Percentiles rank a stretch among this genome's conserved stretches.
Evolutionary conservation across 2,329 filamentous ascomycete genomes (phyloP).

Genomic region (Epichloe sylvatica): DNA sequence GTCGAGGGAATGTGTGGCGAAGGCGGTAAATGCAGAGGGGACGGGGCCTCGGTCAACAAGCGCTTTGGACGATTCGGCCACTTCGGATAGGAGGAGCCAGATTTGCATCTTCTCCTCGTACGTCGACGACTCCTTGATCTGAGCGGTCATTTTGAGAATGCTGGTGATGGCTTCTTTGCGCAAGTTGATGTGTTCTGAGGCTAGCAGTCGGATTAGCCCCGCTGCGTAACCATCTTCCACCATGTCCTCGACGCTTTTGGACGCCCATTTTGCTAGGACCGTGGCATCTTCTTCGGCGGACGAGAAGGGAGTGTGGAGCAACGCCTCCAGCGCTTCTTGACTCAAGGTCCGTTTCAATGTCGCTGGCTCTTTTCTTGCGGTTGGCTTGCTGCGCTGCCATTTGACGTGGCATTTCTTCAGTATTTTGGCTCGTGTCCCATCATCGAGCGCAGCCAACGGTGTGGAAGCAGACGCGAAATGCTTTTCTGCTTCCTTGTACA

Average conservation of each 20-base stretch:
- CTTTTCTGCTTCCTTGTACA: constrained; percentile 18
- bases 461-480: constrained; percentile 15
- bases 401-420: constrained; percentile 6
- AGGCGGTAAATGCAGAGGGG: constrained; percentile 61
- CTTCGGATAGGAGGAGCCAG: constrained; percentile 66
- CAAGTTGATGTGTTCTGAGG: constrained; percentile 60
- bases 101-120: constrained; percentile 65
- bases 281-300: constrained; percentile 39
- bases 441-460: constrained; percentile 11
- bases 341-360: constrained; percentile 14
- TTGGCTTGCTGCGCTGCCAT: constrained; percentile 5
- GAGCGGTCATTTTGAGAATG: constrained; percentile 49
- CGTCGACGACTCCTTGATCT: constrained; percentile 47
- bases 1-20: constrained; percentile 54
- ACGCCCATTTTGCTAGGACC: constrained; percentile 50
- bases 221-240: constrained; percentile 63
- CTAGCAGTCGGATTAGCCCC: constrained; percentile 59
- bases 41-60: constrained; percentile 43
- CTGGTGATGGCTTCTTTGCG: constrained; percentile 63
- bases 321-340: constrained; percentile 33
- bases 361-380: not conserved
- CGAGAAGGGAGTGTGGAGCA: constrained; percentile 35
- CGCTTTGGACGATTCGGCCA: constrained; percentile 56
- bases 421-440: constrained; percentile 8
- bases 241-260: constrained; percentile 64